These are phyloP conservation scores for Euptelea pleiosperma DNA, from an alignment of 164 flowering plant species.

Conservation along the genomic window DNA sequence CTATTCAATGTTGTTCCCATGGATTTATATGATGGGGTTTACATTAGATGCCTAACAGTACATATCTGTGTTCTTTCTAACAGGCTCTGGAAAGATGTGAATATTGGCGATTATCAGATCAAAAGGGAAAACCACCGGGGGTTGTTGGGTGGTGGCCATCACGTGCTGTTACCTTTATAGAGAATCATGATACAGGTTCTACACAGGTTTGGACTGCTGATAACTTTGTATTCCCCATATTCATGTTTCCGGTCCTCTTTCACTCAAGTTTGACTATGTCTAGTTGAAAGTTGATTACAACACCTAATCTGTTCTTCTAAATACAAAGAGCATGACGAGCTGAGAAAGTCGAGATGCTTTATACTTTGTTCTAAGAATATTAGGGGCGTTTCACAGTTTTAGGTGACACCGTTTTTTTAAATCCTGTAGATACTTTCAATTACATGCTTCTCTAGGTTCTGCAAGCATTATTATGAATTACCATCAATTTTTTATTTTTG, in stretches of 20 bases:
- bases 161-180: constrained; percentile 97
- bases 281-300: neutral
- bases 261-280: neutral
- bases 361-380: neutral
- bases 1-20: no score
- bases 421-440: no score
- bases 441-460: neutral
- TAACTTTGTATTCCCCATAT: neutral
- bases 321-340: neutral
- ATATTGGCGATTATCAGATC: constrained; percentile 93
- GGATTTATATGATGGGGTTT: no score
- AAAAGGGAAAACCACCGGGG: constrained; percentile 94
- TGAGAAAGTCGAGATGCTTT: neutral
- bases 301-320: neutral
- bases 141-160: constrained; percentile 99
- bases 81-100: constrained; percentile 86
- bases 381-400: neutral
- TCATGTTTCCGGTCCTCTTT: neutral
- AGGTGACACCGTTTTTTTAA: neutral
- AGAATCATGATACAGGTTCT: constrained; percentile 99
- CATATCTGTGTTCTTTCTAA: constrained; percentile 4
- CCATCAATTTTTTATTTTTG: neutral
- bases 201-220: constrained; percentile 64
- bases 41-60: neutral
- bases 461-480: neutral